Conservation (phyloP, 2,329 filamentous ascomycete genomes). For the Corinectria fuckeliana region DNA sequence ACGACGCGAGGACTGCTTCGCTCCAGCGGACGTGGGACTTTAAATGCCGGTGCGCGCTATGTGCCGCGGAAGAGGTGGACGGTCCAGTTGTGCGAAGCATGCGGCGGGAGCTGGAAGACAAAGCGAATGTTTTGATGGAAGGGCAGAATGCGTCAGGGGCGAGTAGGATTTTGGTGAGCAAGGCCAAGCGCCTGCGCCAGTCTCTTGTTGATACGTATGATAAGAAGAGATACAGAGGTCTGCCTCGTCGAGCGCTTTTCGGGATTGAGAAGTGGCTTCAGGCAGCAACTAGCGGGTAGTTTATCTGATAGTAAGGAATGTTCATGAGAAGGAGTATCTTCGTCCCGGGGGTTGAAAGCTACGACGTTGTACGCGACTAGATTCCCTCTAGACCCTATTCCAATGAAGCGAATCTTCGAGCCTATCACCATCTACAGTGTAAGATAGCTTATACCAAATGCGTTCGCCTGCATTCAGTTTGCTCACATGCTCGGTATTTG, state of each 20-base stretch:
- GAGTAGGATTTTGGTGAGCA: conserved; percentile 28
- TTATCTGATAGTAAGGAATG: neutral
- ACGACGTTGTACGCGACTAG: no score
- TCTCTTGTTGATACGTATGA: conserved; percentile 40
- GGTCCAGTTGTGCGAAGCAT: conserved; percentile 17
- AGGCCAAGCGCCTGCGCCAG: conserved; percentile 33
- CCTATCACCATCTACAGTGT: no score
- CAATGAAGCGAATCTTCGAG: no score
- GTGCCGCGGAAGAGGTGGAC: conserved; percentile 40
- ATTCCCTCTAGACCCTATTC: no score
- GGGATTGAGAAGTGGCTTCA: conserved; percentile 41
- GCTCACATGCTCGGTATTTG: neutral
- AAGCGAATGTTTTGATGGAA: conserved; percentile 30
- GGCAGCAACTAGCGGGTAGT: neutral
- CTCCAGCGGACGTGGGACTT: conserved; percentile 47
- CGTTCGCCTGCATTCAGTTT: neutral
- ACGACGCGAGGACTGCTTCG: conserved; percentile 27
- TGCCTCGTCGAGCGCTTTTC: conserved; percentile 33
- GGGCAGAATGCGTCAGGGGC: conserved; percentile 10
- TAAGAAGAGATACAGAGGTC: conserved; percentile 29
- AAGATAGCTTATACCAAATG: no score
- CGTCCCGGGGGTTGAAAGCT: no score
- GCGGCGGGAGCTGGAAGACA: conserved; percentile 28
- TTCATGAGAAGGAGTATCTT: no score
- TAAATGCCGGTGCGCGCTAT: conserved; percentile 45